Conservation (phyloP, 306 rosid species). For the Fagus crenata region DNA sequence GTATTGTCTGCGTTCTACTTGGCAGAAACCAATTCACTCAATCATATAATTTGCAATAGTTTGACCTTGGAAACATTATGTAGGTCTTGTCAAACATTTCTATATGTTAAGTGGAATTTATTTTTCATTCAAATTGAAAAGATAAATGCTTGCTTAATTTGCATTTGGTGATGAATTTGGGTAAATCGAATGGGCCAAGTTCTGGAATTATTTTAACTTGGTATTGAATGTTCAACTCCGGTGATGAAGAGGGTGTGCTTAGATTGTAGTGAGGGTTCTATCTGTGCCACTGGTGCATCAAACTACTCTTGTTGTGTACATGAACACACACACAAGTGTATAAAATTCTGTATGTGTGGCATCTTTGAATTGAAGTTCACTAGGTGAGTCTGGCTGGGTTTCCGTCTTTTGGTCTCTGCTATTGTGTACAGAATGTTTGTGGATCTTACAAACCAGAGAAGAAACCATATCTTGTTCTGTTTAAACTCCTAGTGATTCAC, state of each 20-base stretch:
- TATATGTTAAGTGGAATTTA: conserved; percentile 5
- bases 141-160: conserved; percentile 10
- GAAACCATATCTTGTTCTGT: conserved; percentile 18
- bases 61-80: neutral
- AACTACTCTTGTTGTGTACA: neutral
- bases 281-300: neutral
- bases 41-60: neutral
- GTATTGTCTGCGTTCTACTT: conserved; percentile 7
- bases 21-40: neutral
- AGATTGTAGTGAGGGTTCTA: neutral
- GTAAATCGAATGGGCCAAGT: conserved; percentile 7
- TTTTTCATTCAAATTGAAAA: conserved; percentile 9
- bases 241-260: neutral
- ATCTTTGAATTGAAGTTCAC: neutral
- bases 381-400: neutral
- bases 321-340: neutral
- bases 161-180: conserved; percentile 9
- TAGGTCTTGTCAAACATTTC: neutral
- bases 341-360: neutral
- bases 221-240: neutral
- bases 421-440: neutral
- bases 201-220: conserved; percentile 9
- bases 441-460: conserved; percentile 4
- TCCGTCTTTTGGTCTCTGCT: neutral
- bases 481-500: conserved; percentile 20